These are phyloP conservation scores for Lagerstroemia speciosa DNA, from an alignment of 345 rosid species.

Conservation along the genomic window DNA sequence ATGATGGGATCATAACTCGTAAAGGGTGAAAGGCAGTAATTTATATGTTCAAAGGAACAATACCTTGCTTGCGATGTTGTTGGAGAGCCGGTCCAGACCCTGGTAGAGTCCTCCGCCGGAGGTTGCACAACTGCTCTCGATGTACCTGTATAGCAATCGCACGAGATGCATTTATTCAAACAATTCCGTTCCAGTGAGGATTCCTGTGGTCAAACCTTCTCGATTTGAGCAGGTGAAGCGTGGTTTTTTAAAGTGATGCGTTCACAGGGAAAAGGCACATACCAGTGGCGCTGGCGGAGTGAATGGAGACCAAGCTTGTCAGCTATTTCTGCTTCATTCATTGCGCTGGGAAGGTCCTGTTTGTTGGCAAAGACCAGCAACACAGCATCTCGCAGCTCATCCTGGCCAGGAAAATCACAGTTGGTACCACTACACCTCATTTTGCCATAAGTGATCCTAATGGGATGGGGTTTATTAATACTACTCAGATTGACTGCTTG, in stretches of 20 bases:
- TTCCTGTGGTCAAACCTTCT: too few relatives aligned
- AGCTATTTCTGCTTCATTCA: slow-evolving; percentile 93
- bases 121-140: slow-evolving; percentile 74
- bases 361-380: slow-evolving; percentile 90
- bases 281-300: slow-evolving; percentile 92
- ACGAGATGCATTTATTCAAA: neutral
- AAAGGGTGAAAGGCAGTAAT: neutral
- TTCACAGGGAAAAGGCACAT: too few relatives aligned
- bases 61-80: slow-evolving; percentile 63
- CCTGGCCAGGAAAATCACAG: slow-evolving; percentile 25
- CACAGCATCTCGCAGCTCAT: slow-evolving; percentile 81
- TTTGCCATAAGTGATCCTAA: neutral
- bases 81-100: slow-evolving; percentile 80
- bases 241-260: too few relatives aligned
- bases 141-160: slow-evolving; percentile 42
- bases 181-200: too few relatives aligned
- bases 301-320: slow-evolving; percentile 94
- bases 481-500: too few relatives aligned
- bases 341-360: slow-evolving; percentile 90
- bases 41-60: neutral
- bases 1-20: neutral
- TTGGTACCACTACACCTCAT: neutral
- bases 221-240: too few relatives aligned
- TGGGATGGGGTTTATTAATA: neutral
- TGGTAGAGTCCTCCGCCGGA: slow-evolving; percentile 80